Evolutionary conservation across 306 rosid genomes (phyloP), one percentile per base, ranked within the genome.

Genomic region (Rubus idaeus): DNA sequence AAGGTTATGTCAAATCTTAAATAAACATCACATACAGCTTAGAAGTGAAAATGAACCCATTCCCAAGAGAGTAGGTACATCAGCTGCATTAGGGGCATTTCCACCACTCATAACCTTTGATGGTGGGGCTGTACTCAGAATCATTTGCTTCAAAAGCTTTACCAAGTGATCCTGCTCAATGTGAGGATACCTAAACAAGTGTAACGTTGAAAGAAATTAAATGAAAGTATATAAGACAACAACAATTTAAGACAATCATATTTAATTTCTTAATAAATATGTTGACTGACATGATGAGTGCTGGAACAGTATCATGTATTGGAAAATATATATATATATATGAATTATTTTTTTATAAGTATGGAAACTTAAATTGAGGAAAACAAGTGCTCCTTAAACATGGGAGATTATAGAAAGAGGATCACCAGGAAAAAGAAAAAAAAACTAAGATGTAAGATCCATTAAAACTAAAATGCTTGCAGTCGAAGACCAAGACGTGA

Each of bases 31-130:
- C 97, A 62, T 89, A 95, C 98, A 50, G 76, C 89, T 83, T 77
- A 95, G 55, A 73, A 95, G 97, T 78, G 98, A 92, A 89, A 92
- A 95, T 81, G 97, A 86, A 77, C 90, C 93, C 4, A 61, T 85
- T 84, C 99, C 99, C 76, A 95, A 74, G 83, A 95, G 91, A 65
- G 99, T 95, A 75, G 99, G 99, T 74, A 92, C 97, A 85, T 95
- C 97, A 76, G 97, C 97, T 49, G 99, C 99, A 82, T 88, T 96
- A 78, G 97, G 98, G 76, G 88, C 81, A 80, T 83, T 90, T 81
- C 88, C 92, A 81, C 83, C 75, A 71, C 74, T 78, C 80, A 78
- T 67, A 78, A 87, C 85, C 77, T 80, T 73, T 45, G 91, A 85
- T 77, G 93, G 89, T 57, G 91, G 84, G 75, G 88, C 80, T 69